Percentiles rank a stretch among this genome's conserved stretches.
These are phyloP conservation scores for Pseudogymnoascus verrucosus DNA, from an alignment of 2,329 filamentous ascomycete species.

Conservation along the genomic window DNA sequence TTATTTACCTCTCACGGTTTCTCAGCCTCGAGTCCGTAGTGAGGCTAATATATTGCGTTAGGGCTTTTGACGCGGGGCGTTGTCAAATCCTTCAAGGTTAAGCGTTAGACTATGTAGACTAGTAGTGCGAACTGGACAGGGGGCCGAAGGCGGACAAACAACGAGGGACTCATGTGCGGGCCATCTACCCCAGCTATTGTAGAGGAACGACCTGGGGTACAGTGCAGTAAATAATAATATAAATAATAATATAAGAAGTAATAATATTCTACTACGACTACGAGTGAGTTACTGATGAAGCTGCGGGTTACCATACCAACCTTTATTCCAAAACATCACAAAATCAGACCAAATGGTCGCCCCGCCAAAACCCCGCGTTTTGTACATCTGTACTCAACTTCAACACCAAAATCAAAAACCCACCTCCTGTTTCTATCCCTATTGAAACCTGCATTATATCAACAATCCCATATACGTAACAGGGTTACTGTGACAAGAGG, in stretches of 20 bases:
- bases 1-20: neutral
- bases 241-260: neutral
- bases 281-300: neutral
- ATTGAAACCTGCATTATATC: neutral
- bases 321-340: neutral
- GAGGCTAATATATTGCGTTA: slow-evolving; percentile 7
- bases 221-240: neutral
- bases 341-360: neutral
- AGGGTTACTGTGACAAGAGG: neutral
- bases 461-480: neutral
- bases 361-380: neutral
- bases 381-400: neutral
- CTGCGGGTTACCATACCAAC: neutral
- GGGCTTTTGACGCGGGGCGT: slow-evolving; percentile 1
- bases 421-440: neutral
- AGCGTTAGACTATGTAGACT: neutral
- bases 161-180: neutral
- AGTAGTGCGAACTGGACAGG: neutral
- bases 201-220: neutral
- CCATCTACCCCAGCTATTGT: neutral
- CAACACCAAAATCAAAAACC: neutral
- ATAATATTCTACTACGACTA: neutral
- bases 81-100: slow-evolving; percentile 4
- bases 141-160: neutral
- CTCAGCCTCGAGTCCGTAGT: neutral